Percentiles rank a stretch among this genome's conserved stretches.
Evolutionary conservation across 768 basidiomycete species (phyloP).

Genomic region (Naganishia vaughanmartiniae): DNA sequence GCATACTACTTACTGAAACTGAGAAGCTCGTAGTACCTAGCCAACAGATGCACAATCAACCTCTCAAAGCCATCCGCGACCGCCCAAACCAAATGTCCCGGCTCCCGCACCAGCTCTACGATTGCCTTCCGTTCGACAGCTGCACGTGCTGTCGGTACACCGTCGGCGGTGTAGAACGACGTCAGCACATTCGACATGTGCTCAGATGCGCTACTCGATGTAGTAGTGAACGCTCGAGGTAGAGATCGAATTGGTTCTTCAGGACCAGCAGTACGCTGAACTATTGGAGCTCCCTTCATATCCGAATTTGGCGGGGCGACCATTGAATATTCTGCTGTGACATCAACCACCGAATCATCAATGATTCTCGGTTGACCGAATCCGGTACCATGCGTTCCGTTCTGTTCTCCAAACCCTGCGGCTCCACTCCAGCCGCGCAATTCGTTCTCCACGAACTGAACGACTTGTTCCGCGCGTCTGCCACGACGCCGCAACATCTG

Average conservation of each 20-base stretch:
- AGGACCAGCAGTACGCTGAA: conserved; percentile 15
- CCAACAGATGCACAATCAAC: conserved; percentile 46
- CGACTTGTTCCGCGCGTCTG: conserved; percentile 42
- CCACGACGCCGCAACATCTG: conserved; percentile 42
- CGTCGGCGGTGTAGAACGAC: conserved; percentile 28
- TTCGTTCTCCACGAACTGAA: conserved; percentile 37
- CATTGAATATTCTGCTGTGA: conserved; percentile 18
- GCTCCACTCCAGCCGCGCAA: conserved; percentile 40
- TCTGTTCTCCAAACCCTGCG: neutral
- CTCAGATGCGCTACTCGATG: conserved; percentile 11
- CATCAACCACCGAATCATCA: conserved; percentile 15
- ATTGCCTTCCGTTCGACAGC: conserved; percentile 36
- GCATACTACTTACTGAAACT: conserved; percentile 45
- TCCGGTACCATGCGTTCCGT: conserved; percentile 14
- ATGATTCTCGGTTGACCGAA: conserved; percentile 29
- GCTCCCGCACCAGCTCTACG: conserved; percentile 44
- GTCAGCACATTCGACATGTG: conserved; percentile 16
- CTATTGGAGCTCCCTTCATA: neutral
- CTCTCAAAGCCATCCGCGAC: conserved; percentile 47
- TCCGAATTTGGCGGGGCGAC: neutral
- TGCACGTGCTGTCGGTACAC: neutral
- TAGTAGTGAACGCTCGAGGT: conserved; percentile 19
- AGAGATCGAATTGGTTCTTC: conserved; percentile 14
- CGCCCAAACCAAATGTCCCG: conserved; percentile 48
- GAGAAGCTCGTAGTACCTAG: conserved; percentile 46